Base-by-base conservation (phyloP, 2,329 filamentous ascomycete genomes). In the Aaosphaeria pasadenensis region DNA sequence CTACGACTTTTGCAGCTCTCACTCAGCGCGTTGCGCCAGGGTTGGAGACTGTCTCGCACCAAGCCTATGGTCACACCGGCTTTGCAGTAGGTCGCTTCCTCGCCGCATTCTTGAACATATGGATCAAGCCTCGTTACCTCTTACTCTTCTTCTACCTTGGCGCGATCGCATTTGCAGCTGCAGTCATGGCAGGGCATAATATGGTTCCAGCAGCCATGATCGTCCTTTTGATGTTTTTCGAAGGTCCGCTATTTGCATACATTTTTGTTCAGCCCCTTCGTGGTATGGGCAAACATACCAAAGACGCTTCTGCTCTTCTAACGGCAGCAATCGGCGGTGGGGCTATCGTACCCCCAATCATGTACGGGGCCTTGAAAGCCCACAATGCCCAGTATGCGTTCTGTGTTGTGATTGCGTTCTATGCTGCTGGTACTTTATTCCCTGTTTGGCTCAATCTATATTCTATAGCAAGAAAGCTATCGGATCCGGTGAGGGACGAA, bases 81-180 rank as follows among this genome's bases (percentile, higher is more conserved):
- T 86, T 85, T 51, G 80, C 81, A 7, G 62, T 77, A 1, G 80
- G 80, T 7, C 77, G 82, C 6, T 85, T 85, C 58, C 46, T 82
- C 1, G 74, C 78, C 4, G 82, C 82, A 2, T 67, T 76, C 5
- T 60, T 77, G 1, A 76, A 78, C 40, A 72, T 78, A 44, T 75
- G 79, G 60, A 61, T 85, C 54, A 83, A 79, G 59, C 82, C 83
- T 1, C 78, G 83, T 13, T 75, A 76, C 62, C 73, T 84, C n/a
- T 70, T 85, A 0, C 58, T 81, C 24, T 64, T 77, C 46, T 78
- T 77, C 54, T 82, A 77, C 55, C 56, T 75, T 7, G 80, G 80
- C 17, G 67, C 77, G 39, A 75, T 85, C 42, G 64, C 78, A 24
- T 80, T 80, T 52, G 65, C 74, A 2, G 72, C 72, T 0, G 71